These are phyloP conservation scores for Dothistroma septosporum DNA, from an alignment of 2,329 filamentous ascomycete genomes.

Conservation along the genomic window DNA sequence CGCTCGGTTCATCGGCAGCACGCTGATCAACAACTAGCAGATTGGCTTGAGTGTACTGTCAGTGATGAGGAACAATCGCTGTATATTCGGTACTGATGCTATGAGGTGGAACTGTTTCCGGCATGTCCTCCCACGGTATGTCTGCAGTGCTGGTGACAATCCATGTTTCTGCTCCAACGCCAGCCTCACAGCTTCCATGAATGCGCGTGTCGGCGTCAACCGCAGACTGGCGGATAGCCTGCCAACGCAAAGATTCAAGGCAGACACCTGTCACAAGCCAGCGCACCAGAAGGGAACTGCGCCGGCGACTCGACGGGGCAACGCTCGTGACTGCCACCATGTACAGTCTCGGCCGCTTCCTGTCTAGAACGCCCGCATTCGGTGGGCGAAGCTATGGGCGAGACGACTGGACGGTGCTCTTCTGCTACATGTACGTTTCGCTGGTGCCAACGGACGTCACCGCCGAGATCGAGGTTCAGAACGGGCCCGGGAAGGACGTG, in stretches of 20 bases:
- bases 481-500: constrained; percentile 10
- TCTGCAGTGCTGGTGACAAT: not conserved
- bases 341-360: constrained; percentile 5
- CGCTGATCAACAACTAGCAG: not conserved
- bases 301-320: constrained; percentile 7
- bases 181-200: not conserved
- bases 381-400: constrained; percentile 7
- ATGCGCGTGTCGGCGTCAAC: not conserved
- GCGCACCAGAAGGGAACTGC: constrained; percentile 5
- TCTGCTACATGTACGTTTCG: constrained; percentile 8
- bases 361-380: constrained; percentile 4
- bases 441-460: constrained; percentile 6
- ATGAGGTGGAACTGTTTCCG: not conserved
- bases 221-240: not conserved
- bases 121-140: not conserved
- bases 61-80: not conserved
- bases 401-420: constrained; percentile 9
- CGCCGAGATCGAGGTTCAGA: constrained; percentile 7
- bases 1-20: not conserved
- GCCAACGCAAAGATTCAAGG: not conserved
- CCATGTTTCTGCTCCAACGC: not conserved
- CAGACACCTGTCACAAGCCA: constrained; percentile 9
- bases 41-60: not conserved
- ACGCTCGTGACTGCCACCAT: constrained; percentile 6
- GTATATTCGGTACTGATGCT: not conserved